These are phyloP conservation scores for Falciphora oryzae DNA, from an alignment of 2,329 filamentous ascomycete genomes.

Conservation along the genomic window DNA sequence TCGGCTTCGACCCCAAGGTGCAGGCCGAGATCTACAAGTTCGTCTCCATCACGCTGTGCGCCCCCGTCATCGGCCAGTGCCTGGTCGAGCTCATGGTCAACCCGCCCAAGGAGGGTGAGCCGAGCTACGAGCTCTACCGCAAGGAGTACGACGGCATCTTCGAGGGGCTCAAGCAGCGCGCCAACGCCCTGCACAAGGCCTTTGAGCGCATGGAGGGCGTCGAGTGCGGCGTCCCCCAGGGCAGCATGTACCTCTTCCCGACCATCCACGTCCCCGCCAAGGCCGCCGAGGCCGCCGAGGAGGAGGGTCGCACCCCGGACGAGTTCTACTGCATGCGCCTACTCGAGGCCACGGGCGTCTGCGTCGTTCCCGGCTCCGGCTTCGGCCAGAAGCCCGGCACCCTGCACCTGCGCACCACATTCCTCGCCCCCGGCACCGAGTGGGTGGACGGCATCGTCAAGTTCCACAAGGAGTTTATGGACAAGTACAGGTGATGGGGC, in stretches of 20 bases:
- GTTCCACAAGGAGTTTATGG: conserved; percentile 90
- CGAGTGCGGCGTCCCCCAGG: conserved; percentile 81
- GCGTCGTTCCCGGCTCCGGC: conserved; percentile 84
- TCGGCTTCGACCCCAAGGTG: conserved; percentile 80
- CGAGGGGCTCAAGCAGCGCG: conserved; percentile 70
- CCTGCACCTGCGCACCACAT: conserved; percentile 93
- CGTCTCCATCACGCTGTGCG: conserved; percentile 92
- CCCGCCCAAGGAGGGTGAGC: conserved; percentile 77
- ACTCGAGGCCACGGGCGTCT: conserved; percentile 90
- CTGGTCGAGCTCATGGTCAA: conserved; percentile 98
- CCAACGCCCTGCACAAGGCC: conserved; percentile 78
- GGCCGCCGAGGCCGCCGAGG: conserved; percentile 68
- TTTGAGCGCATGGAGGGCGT: conserved; percentile 96
- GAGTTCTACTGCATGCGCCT: conserved; percentile 92
- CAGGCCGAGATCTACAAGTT: conserved; percentile 97
- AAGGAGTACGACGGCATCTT: conserved; percentile 82
- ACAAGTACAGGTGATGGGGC: conserved; percentile 55
- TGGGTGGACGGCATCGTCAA: conserved; percentile 84
- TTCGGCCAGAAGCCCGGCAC: conserved; percentile 93
- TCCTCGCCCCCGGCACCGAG: conserved; percentile 91
- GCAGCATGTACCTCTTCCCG: conserved; percentile 98
- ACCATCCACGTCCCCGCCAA: conserved; percentile 75
- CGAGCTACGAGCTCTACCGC: conserved; percentile 77
- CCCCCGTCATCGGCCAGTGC: conserved; percentile 93
- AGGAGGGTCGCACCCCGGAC: conserved; percentile 70